phyloP scores from a whole-genome alignment of 192 early-diverging fungal species.

The Spizellomyces sp. region DNA sequence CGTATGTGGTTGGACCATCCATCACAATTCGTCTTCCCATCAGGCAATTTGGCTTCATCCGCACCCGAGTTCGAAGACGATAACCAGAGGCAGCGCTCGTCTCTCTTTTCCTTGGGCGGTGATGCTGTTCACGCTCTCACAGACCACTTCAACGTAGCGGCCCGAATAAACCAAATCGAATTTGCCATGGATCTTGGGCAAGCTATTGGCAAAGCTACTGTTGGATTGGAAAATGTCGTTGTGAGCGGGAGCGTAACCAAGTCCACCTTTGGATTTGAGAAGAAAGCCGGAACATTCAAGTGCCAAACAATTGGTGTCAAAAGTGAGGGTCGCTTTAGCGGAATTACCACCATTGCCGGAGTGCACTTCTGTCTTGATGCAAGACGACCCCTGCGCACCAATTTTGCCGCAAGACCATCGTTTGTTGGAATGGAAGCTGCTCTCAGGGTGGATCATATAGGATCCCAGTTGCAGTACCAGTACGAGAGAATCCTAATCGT shows the following conservation, averaged over 20 bases:
- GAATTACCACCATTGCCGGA: conserved; percentile 31
- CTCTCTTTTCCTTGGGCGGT: conserved; percentile 16
- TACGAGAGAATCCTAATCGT: conserved; percentile 73
- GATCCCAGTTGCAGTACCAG: conserved; percentile 70
- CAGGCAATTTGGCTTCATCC: neutral
- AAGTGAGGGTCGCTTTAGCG: conserved; percentile 65
- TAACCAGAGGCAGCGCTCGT: conserved; percentile 23
- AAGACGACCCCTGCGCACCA: conserved; percentile 18
- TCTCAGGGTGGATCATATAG: conserved; percentile 48
- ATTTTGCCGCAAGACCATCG: conserved; percentile 10
- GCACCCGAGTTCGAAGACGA: neutral
- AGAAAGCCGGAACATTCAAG: conserved; percentile 33
- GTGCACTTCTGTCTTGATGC: conserved; percentile 15
- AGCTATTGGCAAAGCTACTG: conserved; percentile 60
- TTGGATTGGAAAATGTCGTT: conserved; percentile 52
- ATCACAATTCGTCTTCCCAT: neutral
- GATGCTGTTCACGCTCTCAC: conserved; percentile 1
- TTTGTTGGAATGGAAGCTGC: conserved; percentile 1
- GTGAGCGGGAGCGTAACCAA: conserved; percentile 24
- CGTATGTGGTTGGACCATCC: conserved; percentile 63
- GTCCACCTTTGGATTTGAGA: conserved; percentile 40
- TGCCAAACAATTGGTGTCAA: conserved; percentile 50
- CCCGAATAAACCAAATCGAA: conserved; percentile 22
- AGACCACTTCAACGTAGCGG: conserved; percentile 5
- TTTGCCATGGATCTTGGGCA: conserved; percentile 59